phyloP scores from a whole-genome alignment of 768 basidiomycete genomes.

The Xanthoconium purpureum region DNA sequence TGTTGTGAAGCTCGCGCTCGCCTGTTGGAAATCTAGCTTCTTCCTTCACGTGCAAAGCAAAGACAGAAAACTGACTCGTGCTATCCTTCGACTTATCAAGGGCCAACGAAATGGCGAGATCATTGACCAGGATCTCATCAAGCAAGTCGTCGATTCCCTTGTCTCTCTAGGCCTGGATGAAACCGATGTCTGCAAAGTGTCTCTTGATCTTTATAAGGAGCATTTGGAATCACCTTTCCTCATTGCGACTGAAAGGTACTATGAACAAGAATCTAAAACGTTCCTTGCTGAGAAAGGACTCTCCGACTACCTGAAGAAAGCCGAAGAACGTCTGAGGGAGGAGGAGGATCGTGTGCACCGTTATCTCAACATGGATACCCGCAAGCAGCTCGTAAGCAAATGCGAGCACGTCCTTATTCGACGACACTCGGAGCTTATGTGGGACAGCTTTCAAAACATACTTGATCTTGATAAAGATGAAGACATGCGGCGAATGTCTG shows the following conservation, averaged over 20 bases:
- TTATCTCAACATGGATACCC: constrained; percentile 88
- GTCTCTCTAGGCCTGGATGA: constrained; percentile 95
- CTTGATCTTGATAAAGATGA: constrained; percentile 94
- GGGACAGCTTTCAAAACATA: constrained; percentile 87
- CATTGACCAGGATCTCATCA: constrained; percentile 89
- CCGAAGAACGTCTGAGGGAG: constrained; percentile 87
- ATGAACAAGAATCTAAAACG: constrained; percentile 85
- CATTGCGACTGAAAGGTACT: constrained; percentile 84
- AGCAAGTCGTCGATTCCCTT: constrained; percentile 92
- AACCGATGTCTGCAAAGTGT: constrained; percentile 85
- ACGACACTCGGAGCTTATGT: constrained; percentile 80
- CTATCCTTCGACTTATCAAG: constrained; percentile 88
- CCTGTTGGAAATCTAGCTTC: constrained; percentile 92
- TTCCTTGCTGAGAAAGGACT: constrained; percentile 88
- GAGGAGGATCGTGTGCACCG: constrained; percentile 95
- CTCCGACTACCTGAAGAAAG: constrained; percentile 93
- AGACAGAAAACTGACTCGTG: constrained; percentile 77
- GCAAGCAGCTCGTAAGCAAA: constrained; percentile 73
- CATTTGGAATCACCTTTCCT: constrained; percentile 91
- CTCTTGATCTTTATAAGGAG: constrained; percentile 89
- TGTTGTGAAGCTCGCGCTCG: constrained; percentile 72
- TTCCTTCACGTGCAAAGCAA: constrained; percentile 86
- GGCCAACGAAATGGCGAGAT: constrained; percentile 90
- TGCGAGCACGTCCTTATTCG: no score
- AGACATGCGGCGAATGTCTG: constrained; percentile 94